phyloP scores from a whole-genome alignment of 176 grass and related monocot species.

The Triticum turgidum region DNA sequence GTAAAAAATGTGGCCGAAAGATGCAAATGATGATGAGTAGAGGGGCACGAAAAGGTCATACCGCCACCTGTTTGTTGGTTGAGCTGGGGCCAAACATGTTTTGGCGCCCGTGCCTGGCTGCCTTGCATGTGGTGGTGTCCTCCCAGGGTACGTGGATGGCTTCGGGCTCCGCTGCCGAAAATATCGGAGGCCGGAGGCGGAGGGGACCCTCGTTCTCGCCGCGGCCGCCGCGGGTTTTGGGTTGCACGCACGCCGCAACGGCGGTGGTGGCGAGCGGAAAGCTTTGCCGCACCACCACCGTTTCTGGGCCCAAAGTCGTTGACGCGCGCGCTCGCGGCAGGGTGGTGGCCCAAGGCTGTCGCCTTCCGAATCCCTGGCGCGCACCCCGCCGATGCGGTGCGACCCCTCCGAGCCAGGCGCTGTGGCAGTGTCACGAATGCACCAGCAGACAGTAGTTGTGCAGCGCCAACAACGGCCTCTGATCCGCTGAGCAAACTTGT shows the following conservation, averaged over 20 bases:
- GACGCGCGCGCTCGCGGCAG: not conserved
- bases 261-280: not conserved
- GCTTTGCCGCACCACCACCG: not conserved
- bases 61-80: not conserved
- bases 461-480: too few species aligned
- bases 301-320: not conserved
- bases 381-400: too few species aligned
- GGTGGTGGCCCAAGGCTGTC: not conserved
- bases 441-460: too few species aligned
- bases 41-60: not conserved
- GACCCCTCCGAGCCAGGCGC: too few species aligned
- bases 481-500: too few species aligned
- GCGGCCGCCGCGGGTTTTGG: too few species aligned
- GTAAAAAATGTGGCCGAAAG: not conserved
- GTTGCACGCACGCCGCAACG: too few species aligned
- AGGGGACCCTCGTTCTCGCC: not conserved
- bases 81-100: not conserved
- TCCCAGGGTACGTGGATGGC: not conserved
- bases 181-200: too few species aligned
- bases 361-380: not conserved
- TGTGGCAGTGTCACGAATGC: too few species aligned
- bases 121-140: not conserved
- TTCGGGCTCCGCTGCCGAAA: not conserved
- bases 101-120: not conserved
- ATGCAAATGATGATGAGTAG: not conserved